Percentiles rank a stretch among this genome's conserved stretches.
phyloP scores from a whole-genome alignment of 2,329 filamentous ascomycete genomes.

The Trichoderma pleuroti region DNA sequence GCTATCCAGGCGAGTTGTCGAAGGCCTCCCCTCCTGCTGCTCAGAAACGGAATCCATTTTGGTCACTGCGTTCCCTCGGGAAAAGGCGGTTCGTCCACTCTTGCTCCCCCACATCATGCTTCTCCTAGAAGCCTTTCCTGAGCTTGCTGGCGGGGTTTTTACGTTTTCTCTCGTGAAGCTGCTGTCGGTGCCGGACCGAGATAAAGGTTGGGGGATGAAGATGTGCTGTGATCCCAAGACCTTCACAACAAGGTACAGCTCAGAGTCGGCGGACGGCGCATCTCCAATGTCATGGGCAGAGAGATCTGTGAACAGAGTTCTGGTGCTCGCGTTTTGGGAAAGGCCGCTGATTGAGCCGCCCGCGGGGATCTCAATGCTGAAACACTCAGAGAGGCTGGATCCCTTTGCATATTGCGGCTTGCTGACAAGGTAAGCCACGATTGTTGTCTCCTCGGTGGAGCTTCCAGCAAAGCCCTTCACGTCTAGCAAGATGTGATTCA shows the following conservation, averaged over 20 bases:
- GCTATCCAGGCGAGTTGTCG: conserved; percentile 38
- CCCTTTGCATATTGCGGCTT: conserved; percentile 63
- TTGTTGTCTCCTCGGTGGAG: conserved; percentile 68
- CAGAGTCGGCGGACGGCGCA: conserved; percentile 58
- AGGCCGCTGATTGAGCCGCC: conserved; percentile 67
- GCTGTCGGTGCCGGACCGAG: conserved; percentile 48
- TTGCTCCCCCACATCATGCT: conserved; percentile 69
- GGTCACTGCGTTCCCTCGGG: conserved; percentile 44
- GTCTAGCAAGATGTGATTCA: conserved; percentile 81
- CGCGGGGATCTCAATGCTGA: conserved; percentile 71
- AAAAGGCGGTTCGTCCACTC: conserved; percentile 51
- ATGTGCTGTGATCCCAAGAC: conserved; percentile 61
- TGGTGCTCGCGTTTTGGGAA: conserved; percentile 64
- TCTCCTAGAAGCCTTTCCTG: conserved; percentile 55
- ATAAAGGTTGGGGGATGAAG: conserved; percentile 43
- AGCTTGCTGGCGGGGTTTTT: conserved; percentile 48
- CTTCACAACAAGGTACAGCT: conserved; percentile 80
- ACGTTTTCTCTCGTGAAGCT: conserved; percentile 42
- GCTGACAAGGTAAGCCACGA: conserved; percentile 74
- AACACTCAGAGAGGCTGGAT: conserved; percentile 75
- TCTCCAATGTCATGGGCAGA: conserved; percentile 70
- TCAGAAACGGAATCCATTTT: conserved; percentile 59
- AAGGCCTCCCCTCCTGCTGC: conserved; percentile 41
- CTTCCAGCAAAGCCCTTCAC: conserved; percentile 78
- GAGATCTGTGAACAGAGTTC: conserved; percentile 84